Conservation (phyloP, 176 grass and related monocot genomes). For the Oryza meyeriana region DNA sequence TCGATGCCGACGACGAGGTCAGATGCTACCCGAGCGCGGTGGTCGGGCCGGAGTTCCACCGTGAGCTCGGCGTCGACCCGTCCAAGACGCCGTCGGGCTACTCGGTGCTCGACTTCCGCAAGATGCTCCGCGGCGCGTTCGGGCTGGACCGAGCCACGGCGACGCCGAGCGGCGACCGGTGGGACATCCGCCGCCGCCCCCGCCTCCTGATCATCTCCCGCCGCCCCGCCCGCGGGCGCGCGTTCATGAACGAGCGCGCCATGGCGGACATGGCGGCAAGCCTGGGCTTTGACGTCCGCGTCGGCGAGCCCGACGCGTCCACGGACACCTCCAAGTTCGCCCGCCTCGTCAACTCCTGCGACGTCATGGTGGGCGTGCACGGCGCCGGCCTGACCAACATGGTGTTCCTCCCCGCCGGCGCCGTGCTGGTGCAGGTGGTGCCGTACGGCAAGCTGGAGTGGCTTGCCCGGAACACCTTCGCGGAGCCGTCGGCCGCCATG, state of each 20-base stretch:
- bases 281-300: constrained; percentile 68
- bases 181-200: constrained; percentile 52
- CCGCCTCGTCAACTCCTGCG: constrained; percentile 80
- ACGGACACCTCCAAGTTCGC: constrained; percentile 85
- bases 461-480: constrained; percentile 79
- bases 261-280: constrained; percentile 64
- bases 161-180: constrained; percentile 48
- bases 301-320: constrained; percentile 57
- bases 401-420: constrained; percentile 82
- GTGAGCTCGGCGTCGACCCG: constrained; percentile 59
- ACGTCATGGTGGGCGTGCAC: constrained; percentile 92
- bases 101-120: constrained; percentile 54
- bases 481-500: constrained; percentile 67
- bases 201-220: constrained; percentile 62
- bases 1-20: constrained; percentile 52
- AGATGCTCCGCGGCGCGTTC: constrained; percentile 53
- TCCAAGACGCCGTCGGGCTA: constrained; percentile 14
- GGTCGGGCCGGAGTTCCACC: constrained; percentile 64
- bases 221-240: constrained; percentile 29
- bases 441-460: constrained; percentile 76
- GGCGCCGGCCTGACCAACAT: constrained; percentile 93
- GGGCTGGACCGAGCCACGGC: constrained; percentile 60
- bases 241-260: constrained; percentile 66
- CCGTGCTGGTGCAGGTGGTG: constrained; percentile 84
- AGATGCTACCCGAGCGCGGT: constrained; percentile 57